These are phyloP conservation scores for Hypoxylon sp. DNA, from an alignment of 2,329 filamentous ascomycete species.

Conservation along the genomic window DNA sequence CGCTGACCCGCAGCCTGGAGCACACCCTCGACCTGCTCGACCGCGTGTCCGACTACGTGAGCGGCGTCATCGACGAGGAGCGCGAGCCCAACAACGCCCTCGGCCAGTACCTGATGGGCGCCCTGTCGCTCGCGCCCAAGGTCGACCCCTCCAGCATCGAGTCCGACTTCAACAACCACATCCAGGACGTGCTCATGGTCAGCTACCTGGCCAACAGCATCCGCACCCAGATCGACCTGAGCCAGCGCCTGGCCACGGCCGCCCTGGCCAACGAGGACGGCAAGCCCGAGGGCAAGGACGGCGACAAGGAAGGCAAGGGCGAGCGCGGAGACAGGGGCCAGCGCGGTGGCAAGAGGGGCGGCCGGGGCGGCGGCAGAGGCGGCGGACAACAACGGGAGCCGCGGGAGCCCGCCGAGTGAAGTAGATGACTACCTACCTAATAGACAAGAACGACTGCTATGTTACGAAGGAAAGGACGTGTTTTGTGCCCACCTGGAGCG, in stretches of 20 bases:
- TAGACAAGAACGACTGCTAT: constrained; percentile 4
- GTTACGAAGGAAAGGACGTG: constrained; percentile 6
- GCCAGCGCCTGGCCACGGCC: constrained; percentile 91
- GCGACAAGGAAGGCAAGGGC: constrained; percentile 55
- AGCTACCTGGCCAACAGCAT: constrained; percentile 99
- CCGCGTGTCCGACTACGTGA: constrained; percentile 90
- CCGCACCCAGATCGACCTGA: constrained; percentile 98
- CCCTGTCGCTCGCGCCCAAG: constrained; percentile 92
- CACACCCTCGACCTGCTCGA: constrained; percentile 91
- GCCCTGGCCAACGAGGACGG: constrained; percentile 64
- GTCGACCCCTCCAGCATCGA: constrained; percentile 92
- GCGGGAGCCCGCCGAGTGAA: constrained; percentile 46
- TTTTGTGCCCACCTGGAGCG: neutral
- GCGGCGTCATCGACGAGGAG: constrained; percentile 94
- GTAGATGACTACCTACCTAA: constrained; percentile 1
- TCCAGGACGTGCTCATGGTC: constrained; percentile 98
- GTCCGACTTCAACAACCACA: constrained; percentile 99
- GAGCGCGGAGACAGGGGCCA: constrained; percentile 59
- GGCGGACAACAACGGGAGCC: constrained; percentile 65
- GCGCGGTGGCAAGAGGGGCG: constrained; percentile 57
- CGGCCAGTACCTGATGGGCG: constrained; percentile 95
- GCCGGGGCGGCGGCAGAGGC: constrained; percentile 62
- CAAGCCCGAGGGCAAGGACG: constrained; percentile 59
- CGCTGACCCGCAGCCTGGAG: constrained; percentile 85
- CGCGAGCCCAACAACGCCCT: constrained; percentile 89